Evolutionary conservation across 148 eudicot genomes (phyloP).

Genomic region (Salicornia ramosissima): DNA sequence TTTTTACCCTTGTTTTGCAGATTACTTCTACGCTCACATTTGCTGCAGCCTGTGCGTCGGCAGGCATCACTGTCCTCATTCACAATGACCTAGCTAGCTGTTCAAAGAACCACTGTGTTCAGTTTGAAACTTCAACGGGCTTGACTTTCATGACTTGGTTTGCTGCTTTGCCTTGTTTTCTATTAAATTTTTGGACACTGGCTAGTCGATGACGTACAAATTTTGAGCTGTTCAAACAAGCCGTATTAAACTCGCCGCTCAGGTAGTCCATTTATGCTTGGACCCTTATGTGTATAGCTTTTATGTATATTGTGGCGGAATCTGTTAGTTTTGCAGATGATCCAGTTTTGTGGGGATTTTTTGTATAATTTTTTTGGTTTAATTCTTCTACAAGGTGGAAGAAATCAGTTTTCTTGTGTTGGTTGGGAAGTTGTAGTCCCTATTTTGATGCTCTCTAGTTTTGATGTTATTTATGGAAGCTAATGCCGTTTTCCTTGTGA

Average conservation of each 20-base stretch:
- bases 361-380: background rate
- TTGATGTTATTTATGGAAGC: background rate
- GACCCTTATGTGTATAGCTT: constrained; percentile 23
- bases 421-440: constrained; percentile 13
- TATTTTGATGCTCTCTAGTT: background rate
- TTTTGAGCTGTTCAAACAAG: background rate
- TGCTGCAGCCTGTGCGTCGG: constrained; percentile 94
- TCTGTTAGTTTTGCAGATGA: constrained; percentile 6
- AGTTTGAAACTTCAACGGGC: constrained; percentile 84
- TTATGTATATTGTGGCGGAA: constrained; percentile 19
- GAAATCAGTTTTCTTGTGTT: constrained; percentile 7
- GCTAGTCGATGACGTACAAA: constrained; percentile 52
- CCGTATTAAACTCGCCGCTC: background rate
- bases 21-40: constrained; percentile 79
- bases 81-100: constrained; percentile 69
- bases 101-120: constrained; percentile 59
- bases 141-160: constrained; percentile 96
- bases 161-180: constrained; percentile 71
- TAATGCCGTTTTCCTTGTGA: constrained; percentile 1
- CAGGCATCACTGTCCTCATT: constrained; percentile 91
- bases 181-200: constrained; percentile 85
- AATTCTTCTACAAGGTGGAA: constrained; percentile 6
- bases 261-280: constrained; percentile 5
- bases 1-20: constrained; percentile 36
- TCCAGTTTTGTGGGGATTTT: constrained; percentile 23